Conservation (phyloP, 73 alveolate genomes). For the Blepharisma stoltei region DNA sequence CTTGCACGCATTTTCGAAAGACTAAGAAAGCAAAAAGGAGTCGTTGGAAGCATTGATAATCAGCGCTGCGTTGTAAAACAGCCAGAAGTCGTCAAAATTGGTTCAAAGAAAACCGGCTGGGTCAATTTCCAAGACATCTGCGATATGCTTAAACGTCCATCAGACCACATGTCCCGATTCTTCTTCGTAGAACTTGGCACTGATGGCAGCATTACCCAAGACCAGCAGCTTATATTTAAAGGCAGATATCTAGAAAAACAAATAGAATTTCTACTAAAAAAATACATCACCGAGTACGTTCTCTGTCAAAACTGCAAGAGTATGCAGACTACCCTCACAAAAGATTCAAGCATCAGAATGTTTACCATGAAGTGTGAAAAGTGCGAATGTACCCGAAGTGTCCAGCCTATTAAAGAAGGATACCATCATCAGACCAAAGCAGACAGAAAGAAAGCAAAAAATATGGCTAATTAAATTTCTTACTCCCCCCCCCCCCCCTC, state of each 20-base stretch:
- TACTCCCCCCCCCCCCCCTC: too few relatives aligned
- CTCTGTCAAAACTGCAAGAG: slow-evolving; percentile 52
- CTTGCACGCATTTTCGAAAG: background rate
- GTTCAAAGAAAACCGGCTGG: slow-evolving; percentile 57
- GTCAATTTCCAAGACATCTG: slow-evolving; percentile 50
- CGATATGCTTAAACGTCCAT: slow-evolving; percentile 46
- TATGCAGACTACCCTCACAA: slow-evolving; percentile 43
- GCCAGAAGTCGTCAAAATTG: slow-evolving; percentile 49
- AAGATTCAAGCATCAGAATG: slow-evolving; percentile 51
- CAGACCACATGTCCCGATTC: slow-evolving; percentile 43
- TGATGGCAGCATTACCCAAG: slow-evolving; percentile 50
- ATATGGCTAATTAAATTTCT: too few relatives aligned
- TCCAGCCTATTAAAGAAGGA: slow-evolving; percentile 34
- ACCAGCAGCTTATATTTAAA: slow-evolving; percentile 42
- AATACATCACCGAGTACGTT: slow-evolving; percentile 51
- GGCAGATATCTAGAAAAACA: slow-evolving; percentile 47
- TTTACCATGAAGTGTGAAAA: slow-evolving; percentile 50
- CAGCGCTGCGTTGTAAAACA: slow-evolving; percentile 34
- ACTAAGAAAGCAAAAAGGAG: background rate
- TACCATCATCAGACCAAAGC: slow-evolving; percentile 19
- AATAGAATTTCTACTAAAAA: slow-evolving; percentile 44
- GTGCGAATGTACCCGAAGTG: slow-evolving; percentile 54
- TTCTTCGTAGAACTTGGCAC: slow-evolving; percentile 56
- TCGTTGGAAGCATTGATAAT: background rate
- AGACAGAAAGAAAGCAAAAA: slow-evolving; percentile 20